Evolutionary conservation across 1,139 yeast species (phyloP).

Genomic region (Blastobotrys malaysiensis): DNA sequence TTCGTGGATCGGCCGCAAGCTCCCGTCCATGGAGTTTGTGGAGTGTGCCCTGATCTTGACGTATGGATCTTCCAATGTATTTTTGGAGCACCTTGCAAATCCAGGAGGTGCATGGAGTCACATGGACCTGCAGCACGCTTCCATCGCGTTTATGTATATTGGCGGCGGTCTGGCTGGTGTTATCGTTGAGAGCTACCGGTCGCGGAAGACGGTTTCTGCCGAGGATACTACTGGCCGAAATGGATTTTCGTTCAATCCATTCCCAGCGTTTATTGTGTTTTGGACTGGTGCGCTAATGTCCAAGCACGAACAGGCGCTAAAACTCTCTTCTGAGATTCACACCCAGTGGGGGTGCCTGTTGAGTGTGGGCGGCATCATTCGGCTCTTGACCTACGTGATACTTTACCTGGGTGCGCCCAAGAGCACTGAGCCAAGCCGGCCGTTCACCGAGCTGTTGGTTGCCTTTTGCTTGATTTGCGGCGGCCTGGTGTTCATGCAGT

Average conservation of each 20-base stretch:
- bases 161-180: slow-evolving; percentile 94
- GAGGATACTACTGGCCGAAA: slow-evolving; percentile 19
- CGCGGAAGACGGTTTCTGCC: slow-evolving; percentile 25
- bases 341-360: slow-evolving; percentile 87
- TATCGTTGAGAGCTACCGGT: slow-evolving; percentile 58
- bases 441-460: slow-evolving; percentile 77
- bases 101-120: slow-evolving; percentile 76
- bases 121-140: slow-evolving; percentile 89
- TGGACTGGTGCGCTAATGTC: slow-evolving; percentile 99
- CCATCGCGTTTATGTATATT: slow-evolving; percentile 89
- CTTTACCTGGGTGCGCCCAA: slow-evolving; percentile 48
- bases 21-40: slow-evolving; percentile 67
- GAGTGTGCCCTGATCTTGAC: slow-evolving; percentile 76
- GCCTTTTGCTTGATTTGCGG: slow-evolving; percentile 80
- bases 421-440: slow-evolving; percentile 51
- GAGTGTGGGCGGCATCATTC: slow-evolving; percentile 69
- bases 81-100: slow-evolving; percentile 80
- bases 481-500: slow-evolving; percentile 87
- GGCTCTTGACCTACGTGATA: slow-evolving; percentile 62
- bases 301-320: slow-evolving; percentile 81
- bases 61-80: slow-evolving; percentile 83
- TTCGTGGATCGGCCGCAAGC: slow-evolving; percentile 9
- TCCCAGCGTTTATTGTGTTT: slow-evolving; percentile 86
- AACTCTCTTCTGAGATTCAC: slow-evolving; percentile 71
- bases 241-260: slow-evolving; percentile 54